Percentiles rank a stretch among this genome's conserved stretches.
These are phyloP conservation scores for Geosmithia morbida DNA, from an alignment of 2,329 filamentous ascomycete species.

Conservation along the genomic window DNA sequence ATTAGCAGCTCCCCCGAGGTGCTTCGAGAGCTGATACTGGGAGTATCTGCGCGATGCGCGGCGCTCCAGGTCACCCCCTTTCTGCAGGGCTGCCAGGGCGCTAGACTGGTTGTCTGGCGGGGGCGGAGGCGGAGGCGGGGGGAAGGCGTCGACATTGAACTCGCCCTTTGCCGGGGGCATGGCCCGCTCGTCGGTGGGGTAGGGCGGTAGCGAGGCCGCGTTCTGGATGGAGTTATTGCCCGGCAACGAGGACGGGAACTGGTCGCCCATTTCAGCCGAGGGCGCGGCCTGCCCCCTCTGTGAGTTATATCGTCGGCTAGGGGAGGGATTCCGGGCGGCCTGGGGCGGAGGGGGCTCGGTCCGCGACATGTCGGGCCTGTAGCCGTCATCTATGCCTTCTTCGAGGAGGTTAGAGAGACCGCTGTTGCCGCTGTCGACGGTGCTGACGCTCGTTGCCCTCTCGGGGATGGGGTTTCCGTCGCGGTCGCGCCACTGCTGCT, in stretches of 20 bases:
- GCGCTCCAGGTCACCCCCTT: conserved; percentile 83
- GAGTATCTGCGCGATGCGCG: conserved; percentile 89
- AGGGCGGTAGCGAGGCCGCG: conserved; percentile 60
- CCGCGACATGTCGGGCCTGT: conserved; percentile 22
- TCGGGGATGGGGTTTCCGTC: conserved; percentile 29
- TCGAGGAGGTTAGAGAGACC: conserved; percentile 42
- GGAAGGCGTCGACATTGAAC: conserved; percentile 50
- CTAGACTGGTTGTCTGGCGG: conserved; percentile 70
- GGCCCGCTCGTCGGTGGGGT: conserved; percentile 44
- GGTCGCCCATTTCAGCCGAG: conserved; percentile 32
- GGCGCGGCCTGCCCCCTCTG: conserved; percentile 35
- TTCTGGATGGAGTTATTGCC: conserved; percentile 68
- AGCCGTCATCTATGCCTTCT: conserved; percentile 42
- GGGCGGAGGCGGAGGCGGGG: conserved; percentile 55
- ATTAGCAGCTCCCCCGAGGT: conserved; percentile 66
- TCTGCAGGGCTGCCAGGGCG: conserved; percentile 78
- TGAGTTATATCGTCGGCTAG: conserved; percentile 29
- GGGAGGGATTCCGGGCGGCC: conserved; percentile 19
- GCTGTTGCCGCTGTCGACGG: conserved; percentile 40
- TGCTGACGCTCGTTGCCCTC: conserved; percentile 44
- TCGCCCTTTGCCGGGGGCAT: conserved; percentile 27
- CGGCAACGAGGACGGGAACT: conserved; percentile 39
- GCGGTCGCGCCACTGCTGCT: conserved; percentile 37
- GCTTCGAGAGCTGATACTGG: conserved; percentile 92
- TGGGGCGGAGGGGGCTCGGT: conserved; percentile 9